Percentiles rank a stretch among this genome's conserved stretches.
Conservation (phyloP, 495 filamentous ascomycete genomes). For the Bryoglossum gracile region DNA sequence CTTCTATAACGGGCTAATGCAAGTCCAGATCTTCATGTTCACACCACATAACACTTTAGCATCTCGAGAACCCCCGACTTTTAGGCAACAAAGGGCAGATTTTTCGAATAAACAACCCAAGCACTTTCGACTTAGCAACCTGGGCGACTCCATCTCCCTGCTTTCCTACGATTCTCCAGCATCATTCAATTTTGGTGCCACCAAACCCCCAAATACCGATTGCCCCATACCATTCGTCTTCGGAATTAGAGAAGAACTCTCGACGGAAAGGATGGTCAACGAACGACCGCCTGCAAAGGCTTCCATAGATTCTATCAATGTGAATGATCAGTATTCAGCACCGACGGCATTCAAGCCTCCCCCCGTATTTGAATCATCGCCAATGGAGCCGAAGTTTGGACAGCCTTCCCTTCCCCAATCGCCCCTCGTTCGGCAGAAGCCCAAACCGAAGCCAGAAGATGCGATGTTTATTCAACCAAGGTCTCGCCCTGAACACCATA, state of each 20-base stretch:
- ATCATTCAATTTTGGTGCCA: slow-evolving; percentile 9
- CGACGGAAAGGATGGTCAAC: slow-evolving; percentile 23
- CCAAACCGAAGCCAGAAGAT: slow-evolving; percentile 9
- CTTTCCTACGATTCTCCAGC: slow-evolving; percentile 21
- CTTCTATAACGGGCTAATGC: too few relatives aligned
- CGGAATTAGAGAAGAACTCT: too few relatives aligned
- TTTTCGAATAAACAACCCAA: not conserved
- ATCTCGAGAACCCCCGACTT: not conserved
- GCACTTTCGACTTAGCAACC: slow-evolving; percentile 10
- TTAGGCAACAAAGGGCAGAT: not conserved
- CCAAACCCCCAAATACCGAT: not conserved
- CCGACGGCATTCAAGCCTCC: too few relatives aligned
- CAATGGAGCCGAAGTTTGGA: slow-evolving; percentile 21
- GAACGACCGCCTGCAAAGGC: slow-evolving; percentile 25
- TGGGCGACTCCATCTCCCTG: slow-evolving; percentile 31
- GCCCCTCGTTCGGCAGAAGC: slow-evolving; percentile 12
- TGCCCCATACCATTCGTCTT: slow-evolving; percentile 16
- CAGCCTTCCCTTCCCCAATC: slow-evolving; percentile 21
- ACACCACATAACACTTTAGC: not conserved
- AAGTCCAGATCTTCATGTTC: not conserved
- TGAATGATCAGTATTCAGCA: slow-evolving; percentile 12
- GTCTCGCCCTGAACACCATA: slow-evolving; percentile 21
- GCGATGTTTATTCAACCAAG: slow-evolving; percentile 22
- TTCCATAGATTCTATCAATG: slow-evolving; percentile 10
- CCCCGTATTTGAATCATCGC: too few relatives aligned